Conservation (phyloP, 2,329 filamentous ascomycete genomes). For the Cordyceps javanica region DNA sequence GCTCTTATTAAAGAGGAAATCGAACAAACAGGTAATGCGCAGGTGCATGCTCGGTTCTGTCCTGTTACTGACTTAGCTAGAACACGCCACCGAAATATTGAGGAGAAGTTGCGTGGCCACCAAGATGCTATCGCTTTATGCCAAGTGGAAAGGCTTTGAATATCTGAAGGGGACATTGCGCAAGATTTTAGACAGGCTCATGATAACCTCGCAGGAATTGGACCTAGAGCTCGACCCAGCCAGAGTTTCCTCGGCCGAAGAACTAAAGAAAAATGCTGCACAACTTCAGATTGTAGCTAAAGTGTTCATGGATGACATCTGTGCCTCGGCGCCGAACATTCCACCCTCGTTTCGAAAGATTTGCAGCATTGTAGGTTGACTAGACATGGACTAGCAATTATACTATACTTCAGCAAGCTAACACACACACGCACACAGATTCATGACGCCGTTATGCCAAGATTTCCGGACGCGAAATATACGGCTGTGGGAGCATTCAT, state of each 20-base stretch:
- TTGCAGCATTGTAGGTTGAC: slow-evolving; percentile 53
- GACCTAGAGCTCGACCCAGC: slow-evolving; percentile 63
- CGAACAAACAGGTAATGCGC: slow-evolving; percentile 50
- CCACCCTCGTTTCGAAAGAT: slow-evolving; percentile 61
- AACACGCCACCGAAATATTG: slow-evolving; percentile 62
- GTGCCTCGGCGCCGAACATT: slow-evolving; percentile 54
- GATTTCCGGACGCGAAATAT: slow-evolving; percentile 65
- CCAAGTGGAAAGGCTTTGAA: slow-evolving; percentile 61
- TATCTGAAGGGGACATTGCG: slow-evolving; percentile 61
- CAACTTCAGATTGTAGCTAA: slow-evolving; percentile 63
- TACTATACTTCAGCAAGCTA: slow-evolving; percentile 13
- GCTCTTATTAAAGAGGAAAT: slow-evolving; percentile 64
- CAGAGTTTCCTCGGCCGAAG: slow-evolving; percentile 52
- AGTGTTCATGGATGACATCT: slow-evolving; percentile 66
- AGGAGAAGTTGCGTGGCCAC: slow-evolving; percentile 66
- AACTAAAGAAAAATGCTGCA: slow-evolving; percentile 59
- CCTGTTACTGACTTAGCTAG: slow-evolving; percentile 26
- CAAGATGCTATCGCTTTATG: slow-evolving; percentile 65
- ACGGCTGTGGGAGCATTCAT: slow-evolving; percentile 67
- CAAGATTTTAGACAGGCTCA: slow-evolving; percentile 59
- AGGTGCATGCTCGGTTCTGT: no score
- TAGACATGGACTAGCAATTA: not conserved
- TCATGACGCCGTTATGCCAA: slow-evolving; percentile 53
- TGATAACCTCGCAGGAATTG: slow-evolving; percentile 60
- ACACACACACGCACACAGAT: slow-evolving; percentile 36